Evolutionary conservation across 768 basidiomycete species (phyloP), one percentile per base, ranked within the genome.

Genomic region (Podaxis sp.): DNA sequence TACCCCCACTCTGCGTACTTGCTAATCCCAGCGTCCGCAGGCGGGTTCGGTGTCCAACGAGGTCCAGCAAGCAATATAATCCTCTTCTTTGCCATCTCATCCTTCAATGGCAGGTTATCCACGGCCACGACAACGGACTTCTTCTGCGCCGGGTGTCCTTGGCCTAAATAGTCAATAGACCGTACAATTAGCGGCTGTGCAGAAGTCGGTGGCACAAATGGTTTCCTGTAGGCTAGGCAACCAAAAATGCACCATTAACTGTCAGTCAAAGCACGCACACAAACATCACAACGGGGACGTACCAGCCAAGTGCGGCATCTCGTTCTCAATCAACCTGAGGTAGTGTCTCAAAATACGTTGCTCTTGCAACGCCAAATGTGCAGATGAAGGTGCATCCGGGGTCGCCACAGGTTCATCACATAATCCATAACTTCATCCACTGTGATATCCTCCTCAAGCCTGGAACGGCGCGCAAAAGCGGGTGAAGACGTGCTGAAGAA

Each of bases 231-330:
- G 13, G 88, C 94, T 96, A 64, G 38, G 58, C 38, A 49, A 33
- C 12, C 52, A 57, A 49, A 50, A 54, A 46, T 6, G 43, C 43
- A 46, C 19, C 43, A 46, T 46, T 6, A 46, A 19, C 19, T 19
- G 55, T 49, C 47, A 37, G 47, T 57, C 40, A 61, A 67, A 51
- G 36, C 52, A 58, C 29, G 8, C 0, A 56, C 40, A 25, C 17
- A 33, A 56, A 55, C 29, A 29, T 40, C n/a, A 54, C 53, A 22
- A 33, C 9, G 33, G 8, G 55, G 27, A 66, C 74, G 46, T 62
- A 94, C 95, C 89, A 68, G 91, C 87, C 55, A 96, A 85, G 71
- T 90, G 87, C 22, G 91, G 90, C 83, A 93, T 86, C 75, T 96
- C 94, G 66, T 91, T 86, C 72, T 94, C 93, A 63, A 96, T 92